phyloP scores from a whole-genome alignment of 352 stramenopile species.

The Globisporangium abappressorium region DNA sequence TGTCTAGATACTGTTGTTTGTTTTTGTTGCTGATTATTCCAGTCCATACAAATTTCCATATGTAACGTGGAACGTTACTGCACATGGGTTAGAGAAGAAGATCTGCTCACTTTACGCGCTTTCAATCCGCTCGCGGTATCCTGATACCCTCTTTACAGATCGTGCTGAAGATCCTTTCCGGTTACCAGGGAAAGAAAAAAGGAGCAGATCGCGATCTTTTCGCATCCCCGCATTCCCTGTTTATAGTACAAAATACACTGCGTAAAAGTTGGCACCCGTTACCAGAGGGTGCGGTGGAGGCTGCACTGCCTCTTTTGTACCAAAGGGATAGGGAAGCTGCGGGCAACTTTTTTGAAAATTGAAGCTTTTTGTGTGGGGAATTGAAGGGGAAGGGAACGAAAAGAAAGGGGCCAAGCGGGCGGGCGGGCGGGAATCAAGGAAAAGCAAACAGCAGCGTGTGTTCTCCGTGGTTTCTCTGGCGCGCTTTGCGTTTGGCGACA shows the following conservation, averaged over 20 bases:
- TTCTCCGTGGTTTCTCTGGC: slow-evolving; percentile 2
- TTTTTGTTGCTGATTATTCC: background rate
- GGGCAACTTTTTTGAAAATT: slow-evolving; percentile 11
- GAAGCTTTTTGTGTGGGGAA: slow-evolving; percentile 4
- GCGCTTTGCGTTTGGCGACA: slow-evolving; percentile 1
- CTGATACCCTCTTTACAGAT: background rate
- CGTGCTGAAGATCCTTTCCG: background rate
- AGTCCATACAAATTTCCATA: slow-evolving; percentile 2
- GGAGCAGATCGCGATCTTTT: background rate
- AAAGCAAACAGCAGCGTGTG: background rate
- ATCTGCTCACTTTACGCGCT: background rate
- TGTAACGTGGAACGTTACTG: background rate
- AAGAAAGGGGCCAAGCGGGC: background rate
- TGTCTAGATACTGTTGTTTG: background rate
- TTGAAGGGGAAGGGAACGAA: background rate
- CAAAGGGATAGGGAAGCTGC: slow-evolving; percentile 4
- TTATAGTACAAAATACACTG: background rate
- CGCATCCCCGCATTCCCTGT: background rate
- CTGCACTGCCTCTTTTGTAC: slow-evolving; percentile 6
- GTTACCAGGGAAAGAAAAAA: background rate
- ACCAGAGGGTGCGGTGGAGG: background rate
- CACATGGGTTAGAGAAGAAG: slow-evolving; percentile 3
- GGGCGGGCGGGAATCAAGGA: slow-evolving; percentile 5
- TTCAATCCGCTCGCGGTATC: background rate
- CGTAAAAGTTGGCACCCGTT: background rate